Base-by-base conservation (phyloP, 2,329 filamentous ascomycete species). In the Aspergillus sp. region DNA sequence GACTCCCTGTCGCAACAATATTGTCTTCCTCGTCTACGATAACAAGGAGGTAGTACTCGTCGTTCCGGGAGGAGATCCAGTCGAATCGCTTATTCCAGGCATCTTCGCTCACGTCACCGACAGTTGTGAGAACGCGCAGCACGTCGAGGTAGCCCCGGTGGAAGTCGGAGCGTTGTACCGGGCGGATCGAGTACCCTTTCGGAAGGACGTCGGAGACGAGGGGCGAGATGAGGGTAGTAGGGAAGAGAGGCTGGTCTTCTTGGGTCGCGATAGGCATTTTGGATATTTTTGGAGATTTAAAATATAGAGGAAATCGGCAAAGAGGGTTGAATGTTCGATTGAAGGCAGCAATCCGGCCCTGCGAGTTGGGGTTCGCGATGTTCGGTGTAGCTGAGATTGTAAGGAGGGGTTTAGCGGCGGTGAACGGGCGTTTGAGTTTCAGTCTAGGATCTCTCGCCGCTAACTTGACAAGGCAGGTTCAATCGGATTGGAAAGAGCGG, bases 1-100 rank as follows among this genome's bases (percentile, higher is more conserved):
- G 78, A 37, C 90, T 90, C 2, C 95, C 95, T 0, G 92, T 96
- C 25, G 90, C 93, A n/a, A 98, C 95, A 51, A 98, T 86, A 62
- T 82, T 82, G 47, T 77, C 77, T 53, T 84, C 79, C 31, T 76
- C 85, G 72, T 98, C 90, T 70, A 91, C 88, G 53, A 98, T 89
- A 61, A 93, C 90, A 33, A 98, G 81, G 57, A 96, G 82, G 75
- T 90, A 96, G 81, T 98, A 97, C 60, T 87, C 87, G 61, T 88
- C 89, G 61, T 87, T 87, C 68, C 89, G 87, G 51, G 81, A 79
- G 45, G 82, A 80, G 81, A 97, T 93, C 84, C 89, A 93, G 64
- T 92, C 86, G 77, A 90, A 98, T 58, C 91, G 87, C 71, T 89
- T 82, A 66, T 87, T 83, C 81, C 93, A 98, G 60, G 86, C 82